phyloP scores from a whole-genome alignment of 169 alveolate genomes.

The Perkinsus olseni region DNA sequence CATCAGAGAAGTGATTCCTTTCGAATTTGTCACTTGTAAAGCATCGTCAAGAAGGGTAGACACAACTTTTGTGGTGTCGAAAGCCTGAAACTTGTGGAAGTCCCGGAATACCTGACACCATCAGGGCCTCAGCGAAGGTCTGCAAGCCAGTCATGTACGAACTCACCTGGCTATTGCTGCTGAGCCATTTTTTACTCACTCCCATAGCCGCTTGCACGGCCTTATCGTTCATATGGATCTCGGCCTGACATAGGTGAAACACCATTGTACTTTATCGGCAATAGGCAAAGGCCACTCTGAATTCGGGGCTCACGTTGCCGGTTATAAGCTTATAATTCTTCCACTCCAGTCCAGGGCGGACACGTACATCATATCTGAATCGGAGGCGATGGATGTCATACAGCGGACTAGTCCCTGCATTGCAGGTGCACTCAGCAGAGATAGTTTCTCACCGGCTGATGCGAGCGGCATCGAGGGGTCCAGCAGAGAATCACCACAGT shows the following conservation, averaged over 20 bases:
- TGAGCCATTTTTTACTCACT: background rate
- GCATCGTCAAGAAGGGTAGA: background rate
- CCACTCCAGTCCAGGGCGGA: background rate
- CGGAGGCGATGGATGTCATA: background rate
- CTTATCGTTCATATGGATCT: background rate
- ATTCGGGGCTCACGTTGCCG: background rate
- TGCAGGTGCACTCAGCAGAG: background rate
- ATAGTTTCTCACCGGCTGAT: background rate
- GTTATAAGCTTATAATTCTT: background rate
- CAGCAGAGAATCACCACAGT: background rate
- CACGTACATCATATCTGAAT: background rate
- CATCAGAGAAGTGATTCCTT: too few relatives aligned
- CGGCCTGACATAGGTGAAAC: too few relatives aligned
- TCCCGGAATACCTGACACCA: background rate
- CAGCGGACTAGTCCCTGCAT: background rate
- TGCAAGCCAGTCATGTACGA: too few relatives aligned
- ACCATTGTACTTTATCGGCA: too few relatives aligned
- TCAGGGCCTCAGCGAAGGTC: background rate
- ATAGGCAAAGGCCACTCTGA: too few relatives aligned
- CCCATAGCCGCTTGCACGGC: background rate
- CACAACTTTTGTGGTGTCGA: background rate
- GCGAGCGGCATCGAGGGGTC: background rate
- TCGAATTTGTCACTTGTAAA: background rate
- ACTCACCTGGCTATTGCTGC: background rate
- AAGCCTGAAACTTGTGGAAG: background rate